Evolutionary conservation across 139 green algal species (phyloP).

Genomic region (Chlorella sp.): DNA sequence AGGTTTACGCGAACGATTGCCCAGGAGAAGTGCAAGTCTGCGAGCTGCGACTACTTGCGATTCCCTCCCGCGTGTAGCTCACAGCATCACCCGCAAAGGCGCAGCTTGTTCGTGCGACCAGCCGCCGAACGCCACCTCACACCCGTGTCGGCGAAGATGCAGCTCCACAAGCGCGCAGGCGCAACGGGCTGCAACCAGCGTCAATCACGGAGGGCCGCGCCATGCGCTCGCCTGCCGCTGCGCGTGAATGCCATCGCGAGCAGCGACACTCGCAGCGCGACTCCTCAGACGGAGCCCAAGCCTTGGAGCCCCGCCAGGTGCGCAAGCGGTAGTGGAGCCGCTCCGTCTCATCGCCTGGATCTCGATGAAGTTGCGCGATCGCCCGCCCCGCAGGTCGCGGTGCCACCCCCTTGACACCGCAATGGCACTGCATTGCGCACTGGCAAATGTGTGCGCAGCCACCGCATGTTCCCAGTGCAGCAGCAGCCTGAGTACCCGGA

Average conservation of each 20-base stretch:
- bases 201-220: not conserved
- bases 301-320: not conserved
- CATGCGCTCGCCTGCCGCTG: not conserved
- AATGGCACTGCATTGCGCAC: no score
- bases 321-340: no score
- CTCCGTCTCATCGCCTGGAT: no score
- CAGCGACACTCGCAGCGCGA: not conserved
- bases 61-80: not conserved
- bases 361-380: no score
- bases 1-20: no score
- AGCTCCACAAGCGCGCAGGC: no score
- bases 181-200: no score
- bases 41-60: not conserved
- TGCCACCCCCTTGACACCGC: no score
- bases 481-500: constrained; percentile 74
- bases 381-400: no score
- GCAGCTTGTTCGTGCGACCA: not conserved
- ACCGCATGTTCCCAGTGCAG: constrained; percentile 29
- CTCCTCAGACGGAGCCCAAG: not conserved
- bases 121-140: not conserved
- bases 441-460: no score
- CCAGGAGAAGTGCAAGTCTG: no score
- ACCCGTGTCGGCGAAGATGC: no score
- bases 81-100: not conserved
- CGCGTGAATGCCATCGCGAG: not conserved